Evolutionary conservation across 2,329 filamentous ascomycete genomes (phyloP).

Genomic region (Paraconiothyrium brasiliense): DNA sequence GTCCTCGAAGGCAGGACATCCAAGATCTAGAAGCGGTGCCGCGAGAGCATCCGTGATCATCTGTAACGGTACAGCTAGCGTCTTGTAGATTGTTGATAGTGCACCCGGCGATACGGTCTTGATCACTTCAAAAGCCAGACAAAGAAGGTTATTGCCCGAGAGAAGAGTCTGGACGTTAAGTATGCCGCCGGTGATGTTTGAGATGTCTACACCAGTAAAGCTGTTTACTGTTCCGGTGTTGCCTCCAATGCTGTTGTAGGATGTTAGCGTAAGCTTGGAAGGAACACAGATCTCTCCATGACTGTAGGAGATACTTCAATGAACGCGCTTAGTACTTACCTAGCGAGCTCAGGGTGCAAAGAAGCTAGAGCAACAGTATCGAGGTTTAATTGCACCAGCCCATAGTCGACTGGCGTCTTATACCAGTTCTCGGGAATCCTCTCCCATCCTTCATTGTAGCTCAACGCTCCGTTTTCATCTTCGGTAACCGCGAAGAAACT

Average conservation of each 20-base stretch:
- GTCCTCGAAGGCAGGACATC: conserved; percentile 37
- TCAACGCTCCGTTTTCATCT: conserved; percentile 52
- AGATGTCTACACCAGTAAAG: conserved; percentile 55
- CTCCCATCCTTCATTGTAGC: conserved; percentile 58
- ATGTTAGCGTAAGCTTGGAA: not conserved
- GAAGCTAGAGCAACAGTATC: conserved; percentile 27
- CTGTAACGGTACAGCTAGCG: conserved; percentile 33
- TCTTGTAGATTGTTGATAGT: conserved; percentile 38
- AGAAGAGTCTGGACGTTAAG: conserved; percentile 36
- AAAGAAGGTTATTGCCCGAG: conserved; percentile 50
- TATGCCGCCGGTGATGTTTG: not conserved
- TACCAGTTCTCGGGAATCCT: conserved; percentile 65
- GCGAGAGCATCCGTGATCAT: conserved; percentile 30
- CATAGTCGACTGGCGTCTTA: conserved; percentile 56
- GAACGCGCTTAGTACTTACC: not conserved
- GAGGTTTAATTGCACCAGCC: conserved; percentile 48
- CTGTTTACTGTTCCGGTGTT: conserved; percentile 62
- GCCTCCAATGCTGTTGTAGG: conserved; percentile 56
- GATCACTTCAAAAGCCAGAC: conserved; percentile 48
- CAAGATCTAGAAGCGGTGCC: conserved; percentile 31
- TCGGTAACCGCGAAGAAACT: conserved; percentile 60
- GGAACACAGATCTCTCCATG: no score
- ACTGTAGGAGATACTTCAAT: no score
- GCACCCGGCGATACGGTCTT: conserved; percentile 48
- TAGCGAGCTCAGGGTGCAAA: conserved; percentile 22